These are phyloP conservation scores for Apiotrichum brassicae DNA, from an alignment of 1,284 basidiomycete genomes.

Conservation along the genomic window DNA sequence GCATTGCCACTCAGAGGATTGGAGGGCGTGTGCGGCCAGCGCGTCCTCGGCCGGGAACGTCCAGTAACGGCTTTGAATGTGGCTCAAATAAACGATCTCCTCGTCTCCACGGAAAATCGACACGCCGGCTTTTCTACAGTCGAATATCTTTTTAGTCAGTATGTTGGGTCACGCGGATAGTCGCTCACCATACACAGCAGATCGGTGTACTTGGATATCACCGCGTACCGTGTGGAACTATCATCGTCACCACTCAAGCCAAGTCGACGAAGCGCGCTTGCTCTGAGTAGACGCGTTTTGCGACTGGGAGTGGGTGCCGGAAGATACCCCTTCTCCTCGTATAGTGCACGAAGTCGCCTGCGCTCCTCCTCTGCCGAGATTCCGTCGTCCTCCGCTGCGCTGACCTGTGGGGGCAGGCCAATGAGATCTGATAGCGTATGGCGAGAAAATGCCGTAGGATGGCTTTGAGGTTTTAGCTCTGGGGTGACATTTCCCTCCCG, in stretches of 20 bases:
- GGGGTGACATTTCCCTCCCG: no score
- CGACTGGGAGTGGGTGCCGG: conserved; percentile 18
- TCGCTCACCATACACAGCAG: conserved; percentile 27
- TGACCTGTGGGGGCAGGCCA: conserved; percentile 7
- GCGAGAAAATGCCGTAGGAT: background rate
- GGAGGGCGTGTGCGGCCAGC: conserved; percentile 15
- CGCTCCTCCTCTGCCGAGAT: conserved; percentile 12
- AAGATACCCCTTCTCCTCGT: conserved; percentile 33
- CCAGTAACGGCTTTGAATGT: background rate
- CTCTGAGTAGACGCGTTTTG: conserved; percentile 1
- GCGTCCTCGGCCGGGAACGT: background rate
- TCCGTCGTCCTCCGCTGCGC: conserved; percentile 1
- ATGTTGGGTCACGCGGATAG: background rate
- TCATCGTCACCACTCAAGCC: conserved; percentile 24
- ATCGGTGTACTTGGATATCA: conserved; percentile 37
- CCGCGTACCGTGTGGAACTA: conserved; percentile 19
- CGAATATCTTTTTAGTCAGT: conserved; percentile 22
- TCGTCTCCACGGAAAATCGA: conserved; percentile 12
- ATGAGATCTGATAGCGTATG: background rate
- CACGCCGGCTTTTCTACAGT: conserved; percentile 5
- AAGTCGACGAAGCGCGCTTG: conserved; percentile 16
- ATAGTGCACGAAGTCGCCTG: conserved; percentile 20
- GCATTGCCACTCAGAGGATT: conserved; percentile 15
- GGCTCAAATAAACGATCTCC: conserved; percentile 6
- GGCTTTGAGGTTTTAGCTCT: no score